Conservation (phyloP, 2,329 filamentous ascomycete genomes). For the Penicillium sp. region DNA sequence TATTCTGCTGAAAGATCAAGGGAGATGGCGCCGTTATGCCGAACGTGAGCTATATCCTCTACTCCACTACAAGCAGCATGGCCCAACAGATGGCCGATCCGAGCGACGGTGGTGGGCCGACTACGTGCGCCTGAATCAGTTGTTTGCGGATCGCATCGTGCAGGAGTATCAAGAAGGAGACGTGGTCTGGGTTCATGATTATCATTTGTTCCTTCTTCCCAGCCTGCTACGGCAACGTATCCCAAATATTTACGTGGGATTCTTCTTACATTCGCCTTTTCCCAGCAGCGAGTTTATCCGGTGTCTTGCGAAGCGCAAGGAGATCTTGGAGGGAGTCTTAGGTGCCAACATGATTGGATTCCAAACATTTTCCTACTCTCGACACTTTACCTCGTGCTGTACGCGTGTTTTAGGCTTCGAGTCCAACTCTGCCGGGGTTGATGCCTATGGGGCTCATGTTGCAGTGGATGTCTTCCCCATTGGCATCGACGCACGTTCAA, state of each 20-base stretch:
- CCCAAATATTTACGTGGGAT: constrained; percentile 88
- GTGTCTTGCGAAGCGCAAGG: constrained; percentile 82
- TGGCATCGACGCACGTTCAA: constrained; percentile 82
- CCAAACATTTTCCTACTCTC: constrained; percentile 91
- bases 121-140: constrained; percentile 88
- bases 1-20: constrained; percentile 75
- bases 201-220: constrained; percentile 85
- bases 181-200: constrained; percentile 89
- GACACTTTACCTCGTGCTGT: constrained; percentile 92
- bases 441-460: constrained; percentile 83
- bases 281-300: constrained; percentile 94
- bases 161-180: constrained; percentile 90
- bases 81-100: constrained; percentile 78
- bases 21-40: constrained; percentile 83
- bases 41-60: constrained; percentile 89
- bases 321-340: constrained; percentile 83
- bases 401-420: constrained; percentile 88
- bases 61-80: constrained; percentile 94
- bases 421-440: constrained; percentile 78
- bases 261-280: constrained; percentile 92
- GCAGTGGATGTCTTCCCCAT: constrained; percentile 93
- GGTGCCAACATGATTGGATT: constrained; percentile 93
- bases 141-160: constrained; percentile 85
- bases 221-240: constrained; percentile 82
- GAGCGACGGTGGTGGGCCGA: constrained; percentile 86